Percentiles rank a stretch among this genome's conserved stretches.
Conservation (phyloP, 257 asterid species). For the Gentiana dahurica region DNA sequence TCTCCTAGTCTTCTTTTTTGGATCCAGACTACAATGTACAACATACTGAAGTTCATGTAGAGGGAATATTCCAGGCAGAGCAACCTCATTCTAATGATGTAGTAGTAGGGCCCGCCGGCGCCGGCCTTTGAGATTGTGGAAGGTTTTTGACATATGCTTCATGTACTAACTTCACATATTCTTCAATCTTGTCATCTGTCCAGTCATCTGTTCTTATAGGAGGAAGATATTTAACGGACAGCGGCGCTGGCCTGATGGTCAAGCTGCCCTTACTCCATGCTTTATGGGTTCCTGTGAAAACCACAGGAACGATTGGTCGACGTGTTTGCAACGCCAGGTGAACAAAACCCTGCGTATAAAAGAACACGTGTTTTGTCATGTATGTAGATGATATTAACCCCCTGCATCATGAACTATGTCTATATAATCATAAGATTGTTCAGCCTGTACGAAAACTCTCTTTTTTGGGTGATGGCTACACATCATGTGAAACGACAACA, state of each 20-base stretch:
- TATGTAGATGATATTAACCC: too few relatives aligned
- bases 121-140: conserved; percentile 35
- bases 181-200: conserved; percentile 27
- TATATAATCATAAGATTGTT: too few relatives aligned
- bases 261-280: conserved; percentile 49
- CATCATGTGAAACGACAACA: too few relatives aligned
- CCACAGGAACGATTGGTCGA: conserved; percentile 30
- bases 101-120: neutral
- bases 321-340: conserved; percentile 41
- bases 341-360: conserved; percentile 30
- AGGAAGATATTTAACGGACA: conserved; percentile 31
- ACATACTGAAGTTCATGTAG: too few relatives aligned
- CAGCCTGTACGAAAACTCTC: too few relatives aligned
- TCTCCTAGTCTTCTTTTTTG: too few relatives aligned
- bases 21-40: too few relatives aligned
- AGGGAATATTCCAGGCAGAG: neutral
- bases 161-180: conserved; percentile 27
- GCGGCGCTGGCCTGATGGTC: conserved; percentile 32
- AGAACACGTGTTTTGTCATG: too few relatives aligned
- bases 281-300: conserved; percentile 28
- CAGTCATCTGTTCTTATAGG: conserved; percentile 38
- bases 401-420: too few relatives aligned
- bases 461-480: too few relatives aligned
- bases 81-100: neutral
- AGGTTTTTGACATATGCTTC: conserved; percentile 31